phyloP scores from a whole-genome alignment of 2,329 filamentous ascomycete species.

The Colletotrichum australisinense region DNA sequence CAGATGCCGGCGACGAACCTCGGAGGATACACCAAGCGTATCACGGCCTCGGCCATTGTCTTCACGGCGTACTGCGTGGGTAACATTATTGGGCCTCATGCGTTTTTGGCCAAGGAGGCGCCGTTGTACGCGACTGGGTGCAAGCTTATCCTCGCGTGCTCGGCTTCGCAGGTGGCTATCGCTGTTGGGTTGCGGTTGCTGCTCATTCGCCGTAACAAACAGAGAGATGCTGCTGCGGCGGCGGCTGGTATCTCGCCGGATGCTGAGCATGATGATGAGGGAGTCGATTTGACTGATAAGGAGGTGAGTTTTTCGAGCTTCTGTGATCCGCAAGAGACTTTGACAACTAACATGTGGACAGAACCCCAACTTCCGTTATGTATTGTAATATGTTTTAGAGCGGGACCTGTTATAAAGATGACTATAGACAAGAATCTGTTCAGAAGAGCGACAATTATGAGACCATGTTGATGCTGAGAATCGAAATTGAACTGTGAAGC shows the following conservation, averaged over 20 bases:
- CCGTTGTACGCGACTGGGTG: constrained; percentile 64
- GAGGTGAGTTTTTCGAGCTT: constrained; percentile 41
- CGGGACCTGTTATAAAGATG: not conserved
- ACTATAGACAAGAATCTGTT: not conserved
- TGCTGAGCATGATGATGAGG: constrained; percentile 41
- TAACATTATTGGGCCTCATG: constrained; percentile 60
- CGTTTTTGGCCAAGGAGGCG: constrained; percentile 56
- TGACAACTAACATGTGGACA: constrained; percentile 17
- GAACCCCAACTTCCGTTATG: constrained; percentile 45
- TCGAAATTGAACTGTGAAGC: not conserved
- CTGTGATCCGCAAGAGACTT: not conserved
- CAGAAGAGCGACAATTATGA: not conserved
- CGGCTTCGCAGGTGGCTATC: constrained; percentile 52
- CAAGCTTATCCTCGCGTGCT: constrained; percentile 60
- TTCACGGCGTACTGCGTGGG: constrained; percentile 58
- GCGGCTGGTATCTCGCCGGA: constrained; percentile 18
- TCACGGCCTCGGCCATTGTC: constrained; percentile 57
- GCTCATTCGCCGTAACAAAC: constrained; percentile 51
- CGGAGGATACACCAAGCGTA: constrained; percentile 60
- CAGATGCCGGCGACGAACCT: constrained; percentile 62
- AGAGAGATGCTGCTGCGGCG: constrained; percentile 46
- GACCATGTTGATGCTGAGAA: not conserved
- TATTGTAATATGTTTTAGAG: constrained; percentile 34
- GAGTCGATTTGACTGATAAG: constrained; percentile 51
- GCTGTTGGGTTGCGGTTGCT: constrained; percentile 48